Evolutionary conservation across 1,284 basidiomycete genomes (phyloP), one percentile per base, ranked within the genome.

Genomic region (Cystobasidiaceae sp.): DNA sequence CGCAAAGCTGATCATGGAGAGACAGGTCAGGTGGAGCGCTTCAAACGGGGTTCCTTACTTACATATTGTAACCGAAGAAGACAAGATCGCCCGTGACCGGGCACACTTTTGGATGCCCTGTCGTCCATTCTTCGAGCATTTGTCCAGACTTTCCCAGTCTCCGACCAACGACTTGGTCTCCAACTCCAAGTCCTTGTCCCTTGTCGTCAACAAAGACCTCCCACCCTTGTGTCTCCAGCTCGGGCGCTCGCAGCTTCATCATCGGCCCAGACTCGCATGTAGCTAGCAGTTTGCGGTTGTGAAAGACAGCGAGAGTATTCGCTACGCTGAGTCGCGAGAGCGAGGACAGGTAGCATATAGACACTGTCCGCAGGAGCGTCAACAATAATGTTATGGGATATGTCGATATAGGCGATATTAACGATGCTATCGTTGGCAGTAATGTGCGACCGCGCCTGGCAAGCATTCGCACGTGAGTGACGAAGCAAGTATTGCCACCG

Each of bases 211-310:
- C 68, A 39, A 67, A 69, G 6, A 71, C 63, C 59, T 73, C 75
- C 78, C 79, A 81, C 0, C 73, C 78, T 0, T 78, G 77, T 1
- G 80, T 81, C 59, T 80, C 77, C 28, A 82, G 72, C 13, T 75
- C 77, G 1, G 80, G 80, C 8, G 81, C 70, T 23, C 77, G 72
- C 28, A 81, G 77, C 62, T 76, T 74, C 45, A 80, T 73, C 25
- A 78, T 77, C 9, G 80, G 80, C 3, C 80, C 80, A 51, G 75
- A 77, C 70, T 82, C 80, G 70, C 80, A 82, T 0, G 78, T 77
- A 4, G 80, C 80, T 57, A 81, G 70, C 6, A 79, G 74, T n/a
- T 79, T 74, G 4, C 78, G 73, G 49, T 78, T 76, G 33, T 79
- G 78, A 72, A 73, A 81, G 9, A 78, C 69, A 2, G 81, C 74